Base-by-base conservation (phyloP, 2,329 filamentous ascomycete species). In the Alternaria arbusti region DNA sequence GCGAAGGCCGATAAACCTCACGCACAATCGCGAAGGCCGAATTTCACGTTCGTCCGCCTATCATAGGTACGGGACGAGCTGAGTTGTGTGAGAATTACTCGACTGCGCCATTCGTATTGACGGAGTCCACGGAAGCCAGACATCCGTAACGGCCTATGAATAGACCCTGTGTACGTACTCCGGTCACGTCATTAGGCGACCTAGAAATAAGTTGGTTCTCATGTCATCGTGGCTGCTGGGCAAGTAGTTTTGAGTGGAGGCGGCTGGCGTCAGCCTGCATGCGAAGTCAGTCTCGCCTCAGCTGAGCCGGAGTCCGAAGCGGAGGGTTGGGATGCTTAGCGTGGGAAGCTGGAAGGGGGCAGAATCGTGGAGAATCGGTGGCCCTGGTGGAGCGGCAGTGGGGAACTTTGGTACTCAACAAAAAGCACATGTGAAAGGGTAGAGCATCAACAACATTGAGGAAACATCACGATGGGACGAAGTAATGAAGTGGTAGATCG, bases 181-280 rank as follows among this genome's bases (percentile, higher is more conserved):
- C 45, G 43, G 22, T 56, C 40, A 55, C 52, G 45, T 32, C 52
- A 47, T 25, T 47, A 23, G 28, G 11, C 43, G 51, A 49, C 40
- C 28, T 46, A 55, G 11, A 45, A n/a, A 32, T 20, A 32, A 22
- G 23, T 23, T 46, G 43, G 44, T 40, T 40, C 36, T 40, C 36
- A 40, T 40, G 36, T 40, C 15, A 40, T 40, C 36, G 36, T 59
- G 32, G 44, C 49, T 30, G 26, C 20, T 52, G 36, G 23, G 57
- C 52, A 26, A 40, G 15, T 46, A 44, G 28, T 23, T 46, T 40
- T 46, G 36, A 52, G 44, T 57, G 51, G 40, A 43, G 49, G 61
- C 60, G 47, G 45, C 26, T 60, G 61, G 65, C 64, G 59, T 71
- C 64, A 69, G 65, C 67, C 50, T 64, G 65, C 68, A 65, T 67